phyloP scores from a whole-genome alignment of 306 rosid genomes.

The Casuarina equisetifolia region DNA sequence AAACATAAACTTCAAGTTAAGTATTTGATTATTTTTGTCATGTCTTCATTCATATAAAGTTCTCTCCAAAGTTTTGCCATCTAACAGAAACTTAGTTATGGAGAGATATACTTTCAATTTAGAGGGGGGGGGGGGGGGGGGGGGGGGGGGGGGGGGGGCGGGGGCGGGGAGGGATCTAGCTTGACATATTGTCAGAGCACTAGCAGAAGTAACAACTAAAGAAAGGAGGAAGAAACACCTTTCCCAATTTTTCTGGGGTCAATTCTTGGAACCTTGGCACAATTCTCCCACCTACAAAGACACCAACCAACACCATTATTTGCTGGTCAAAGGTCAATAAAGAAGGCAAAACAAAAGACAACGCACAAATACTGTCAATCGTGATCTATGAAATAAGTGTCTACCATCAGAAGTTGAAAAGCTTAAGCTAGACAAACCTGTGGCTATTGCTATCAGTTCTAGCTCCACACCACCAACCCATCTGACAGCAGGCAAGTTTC shows the following conservation, averaged over 20 bases:
- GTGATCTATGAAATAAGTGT: background rate
- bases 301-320: constrained; percentile 24
- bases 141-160: too few species aligned
- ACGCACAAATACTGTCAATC: background rate
- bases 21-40: background rate
- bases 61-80: background rate
- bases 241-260: constrained; percentile 87
- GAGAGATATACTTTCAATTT: too few species aligned
- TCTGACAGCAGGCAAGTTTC: constrained; percentile 97
- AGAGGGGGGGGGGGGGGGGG: too few species aligned
- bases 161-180: too few species aligned
- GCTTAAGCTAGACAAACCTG: constrained; percentile 54
- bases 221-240: constrained; percentile 46
- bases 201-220: background rate
- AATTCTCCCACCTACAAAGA: constrained; percentile 86
- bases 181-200: background rate
- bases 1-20: background rate
- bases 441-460: constrained; percentile 96
- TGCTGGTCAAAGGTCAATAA: background rate
- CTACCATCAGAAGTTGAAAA: background rate
- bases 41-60: background rate
- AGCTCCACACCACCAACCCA: constrained; percentile 99
- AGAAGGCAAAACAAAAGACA: constrained; percentile 4
- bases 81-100: background rate
- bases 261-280: constrained; percentile 98